Evolutionary conservation across 345 rosid genomes (phyloP).

Genomic region (Citrus glauca): DNA sequence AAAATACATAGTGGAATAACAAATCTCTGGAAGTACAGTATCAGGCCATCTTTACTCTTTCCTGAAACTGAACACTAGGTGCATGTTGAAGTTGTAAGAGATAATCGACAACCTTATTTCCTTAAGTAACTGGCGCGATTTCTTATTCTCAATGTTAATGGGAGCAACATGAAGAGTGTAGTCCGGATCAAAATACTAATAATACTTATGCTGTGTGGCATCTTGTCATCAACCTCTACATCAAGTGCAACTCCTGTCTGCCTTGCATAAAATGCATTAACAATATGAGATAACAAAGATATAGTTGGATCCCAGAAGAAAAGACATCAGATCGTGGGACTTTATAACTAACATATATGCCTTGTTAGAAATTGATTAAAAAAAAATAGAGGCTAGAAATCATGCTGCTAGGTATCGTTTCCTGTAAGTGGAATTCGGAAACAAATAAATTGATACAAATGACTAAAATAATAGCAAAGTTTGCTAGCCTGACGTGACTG

Average conservation of each 20-base stretch:
- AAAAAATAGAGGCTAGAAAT: background rate
- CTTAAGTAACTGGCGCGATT: conserved; percentile 63
- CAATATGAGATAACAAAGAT: background rate
- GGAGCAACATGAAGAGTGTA: conserved; percentile 67
- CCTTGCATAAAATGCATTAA: conserved; percentile 12
- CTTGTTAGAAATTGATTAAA: too few species aligned
- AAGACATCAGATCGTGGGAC: background rate
- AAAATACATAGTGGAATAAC: conserved; percentile 3
- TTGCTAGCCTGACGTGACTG: background rate
- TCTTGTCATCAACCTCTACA: conserved; percentile 55
- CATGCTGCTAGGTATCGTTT: background rate
- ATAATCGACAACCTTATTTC: conserved; percentile 80
- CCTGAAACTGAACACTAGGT: conserved; percentile 90
- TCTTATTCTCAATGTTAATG: conserved; percentile 65
- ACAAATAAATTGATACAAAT: background rate
- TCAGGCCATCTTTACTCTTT: conserved; percentile 82
- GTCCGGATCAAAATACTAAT: conserved; percentile 58
- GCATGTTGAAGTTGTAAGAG: conserved; percentile 94
- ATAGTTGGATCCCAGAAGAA: background rate
- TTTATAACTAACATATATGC: background rate
- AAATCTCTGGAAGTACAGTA: conserved; percentile 69
- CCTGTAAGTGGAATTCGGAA: background rate
- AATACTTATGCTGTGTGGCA: conserved; percentile 66
- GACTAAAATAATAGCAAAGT: background rate
- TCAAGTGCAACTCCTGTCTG: conserved; percentile 71